These are phyloP conservation scores for Hamigera avellanea DNA, from an alignment of 495 filamentous ascomycete genomes.

Conservation along the genomic window DNA sequence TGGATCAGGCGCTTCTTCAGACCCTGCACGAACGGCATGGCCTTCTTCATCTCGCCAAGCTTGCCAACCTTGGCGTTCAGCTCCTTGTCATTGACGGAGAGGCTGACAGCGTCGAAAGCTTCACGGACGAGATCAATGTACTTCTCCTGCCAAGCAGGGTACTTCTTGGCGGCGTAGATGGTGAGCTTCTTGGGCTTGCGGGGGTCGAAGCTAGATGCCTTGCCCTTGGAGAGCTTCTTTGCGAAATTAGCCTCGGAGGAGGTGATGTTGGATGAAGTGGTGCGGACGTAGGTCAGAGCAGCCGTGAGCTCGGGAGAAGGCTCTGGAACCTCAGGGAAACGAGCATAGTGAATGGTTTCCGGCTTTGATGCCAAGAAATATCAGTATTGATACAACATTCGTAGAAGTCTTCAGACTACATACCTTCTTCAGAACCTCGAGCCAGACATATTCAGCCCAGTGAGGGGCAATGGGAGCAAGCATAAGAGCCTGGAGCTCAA, in stretches of 20 bases:
- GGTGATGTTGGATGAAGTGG: conserved; percentile 66
- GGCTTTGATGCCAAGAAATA: conserved; percentile 14
- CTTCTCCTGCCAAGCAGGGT: conserved; percentile 82
- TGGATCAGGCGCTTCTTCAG: conserved; percentile 68
- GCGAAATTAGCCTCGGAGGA: conserved; percentile 76
- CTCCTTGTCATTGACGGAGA: conserved; percentile 64
- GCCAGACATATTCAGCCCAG: conserved; percentile 91
- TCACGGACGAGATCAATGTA: conserved; percentile 75
- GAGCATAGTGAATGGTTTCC: conserved; percentile 64
- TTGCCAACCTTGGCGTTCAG: conserved; percentile 63
- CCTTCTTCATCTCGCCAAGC: conserved; percentile 87
- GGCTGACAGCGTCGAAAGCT: conserved; percentile 41
- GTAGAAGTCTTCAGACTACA: conserved; percentile 3
- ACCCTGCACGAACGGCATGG: conserved; percentile 89
- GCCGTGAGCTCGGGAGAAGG: conserved; percentile 54
- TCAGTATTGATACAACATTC: not conserved
- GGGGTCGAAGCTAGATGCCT: conserved; percentile 68
- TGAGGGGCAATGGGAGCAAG: conserved; percentile 77
- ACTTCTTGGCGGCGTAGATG: conserved; percentile 67
- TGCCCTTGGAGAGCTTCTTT: conserved; percentile 80
- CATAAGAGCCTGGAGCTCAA: conserved; percentile 76
- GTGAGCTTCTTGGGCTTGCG: conserved; percentile 85
- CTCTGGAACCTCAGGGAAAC: conserved; percentile 61
- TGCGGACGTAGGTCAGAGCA: conserved; percentile 67
- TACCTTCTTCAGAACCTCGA: conserved; percentile 71